phyloP scores from a whole-genome alignment of 2,329 filamentous ascomycete genomes.

The Stenocarpella maydis region DNA sequence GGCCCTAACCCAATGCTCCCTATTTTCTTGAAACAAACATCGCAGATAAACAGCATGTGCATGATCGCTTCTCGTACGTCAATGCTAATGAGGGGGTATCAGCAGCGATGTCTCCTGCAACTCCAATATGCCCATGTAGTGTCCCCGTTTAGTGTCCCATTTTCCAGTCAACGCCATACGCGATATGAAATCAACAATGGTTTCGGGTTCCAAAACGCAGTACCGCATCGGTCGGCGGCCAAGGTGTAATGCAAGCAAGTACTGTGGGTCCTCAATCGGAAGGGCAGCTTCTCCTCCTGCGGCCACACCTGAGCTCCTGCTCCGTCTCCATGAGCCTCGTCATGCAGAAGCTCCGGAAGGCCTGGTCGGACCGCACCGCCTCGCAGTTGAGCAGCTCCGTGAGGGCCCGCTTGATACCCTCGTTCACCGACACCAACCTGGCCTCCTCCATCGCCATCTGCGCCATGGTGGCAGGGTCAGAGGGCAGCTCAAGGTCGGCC shows the following conservation, averaged over 20 bases:
- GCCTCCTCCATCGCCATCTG: slow-evolving; percentile 62
- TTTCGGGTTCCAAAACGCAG: background rate
- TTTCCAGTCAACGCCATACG: slow-evolving; percentile 29
- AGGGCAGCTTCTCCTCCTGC: slow-evolving; percentile 54
- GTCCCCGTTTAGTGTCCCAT: background rate
- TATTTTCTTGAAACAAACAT: background rate
- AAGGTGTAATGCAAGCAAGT: background rate
- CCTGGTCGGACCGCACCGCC: slow-evolving; percentile 57
- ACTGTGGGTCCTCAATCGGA: slow-evolving; percentile 38
- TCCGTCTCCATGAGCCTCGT: slow-evolving; percentile 67
- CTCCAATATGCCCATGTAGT: background rate
- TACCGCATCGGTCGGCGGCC: background rate
- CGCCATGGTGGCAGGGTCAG: slow-evolving; percentile 56
- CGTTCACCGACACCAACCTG: slow-evolving; percentile 64
- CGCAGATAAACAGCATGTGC: background rate
- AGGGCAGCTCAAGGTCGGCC: slow-evolving; percentile 47
- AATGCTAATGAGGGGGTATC: slow-evolving; percentile 28
- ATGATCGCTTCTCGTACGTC: slow-evolving; percentile 15
- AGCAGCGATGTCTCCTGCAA: slow-evolving; percentile 9
- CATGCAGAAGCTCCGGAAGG: slow-evolving; percentile 67
- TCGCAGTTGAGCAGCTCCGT: slow-evolving; percentile 70
- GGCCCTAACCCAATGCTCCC: background rate
- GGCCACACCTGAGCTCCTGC: slow-evolving; percentile 62
- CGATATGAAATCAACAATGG: slow-evolving; percentile 10
- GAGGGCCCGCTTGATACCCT: slow-evolving; percentile 67